phyloP scores from a whole-genome alignment of 1,284 basidiomycete species.

The Sporisorium scitamineum region DNA sequence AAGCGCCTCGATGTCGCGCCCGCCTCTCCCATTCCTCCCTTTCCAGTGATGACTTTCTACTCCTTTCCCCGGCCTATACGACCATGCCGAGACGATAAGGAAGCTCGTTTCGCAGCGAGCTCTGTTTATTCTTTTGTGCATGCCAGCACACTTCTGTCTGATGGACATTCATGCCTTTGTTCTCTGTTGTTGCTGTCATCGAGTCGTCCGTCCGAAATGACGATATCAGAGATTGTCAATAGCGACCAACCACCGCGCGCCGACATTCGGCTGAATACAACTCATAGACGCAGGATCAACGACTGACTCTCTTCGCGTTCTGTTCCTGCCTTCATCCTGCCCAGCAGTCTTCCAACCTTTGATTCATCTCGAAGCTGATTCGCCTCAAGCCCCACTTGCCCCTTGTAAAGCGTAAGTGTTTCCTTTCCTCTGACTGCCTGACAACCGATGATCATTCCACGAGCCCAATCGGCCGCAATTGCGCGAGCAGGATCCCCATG shows the following conservation, averaged over 20 bases:
- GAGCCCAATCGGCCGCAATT: neutral
- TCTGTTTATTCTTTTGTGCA: conserved; percentile 63
- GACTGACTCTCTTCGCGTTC: conserved; percentile 11
- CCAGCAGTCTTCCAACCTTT: conserved; percentile 13
- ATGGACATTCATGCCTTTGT: conserved; percentile 29
- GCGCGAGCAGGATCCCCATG: neutral
- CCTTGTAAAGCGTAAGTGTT: conserved; percentile 34
- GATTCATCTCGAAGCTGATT: conserved; percentile 6
- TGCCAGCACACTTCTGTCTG: conserved; percentile 69
- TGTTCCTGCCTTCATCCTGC: conserved; percentile 1
- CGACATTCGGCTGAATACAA: neutral
- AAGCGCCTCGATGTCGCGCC: neutral
- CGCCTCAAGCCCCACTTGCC: neutral
- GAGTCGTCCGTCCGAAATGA: neutral
- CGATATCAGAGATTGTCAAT: conserved; percentile 1
- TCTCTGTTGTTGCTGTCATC: conserved; percentile 11
- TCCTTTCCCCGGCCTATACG: conserved; percentile 70
- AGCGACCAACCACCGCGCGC: neutral
- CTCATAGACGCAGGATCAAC: neutral
- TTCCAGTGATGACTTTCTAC: conserved; percentile 57
- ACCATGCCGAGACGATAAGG: conserved; percentile 70
- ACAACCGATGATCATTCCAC: neutral
- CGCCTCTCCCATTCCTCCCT: neutral
- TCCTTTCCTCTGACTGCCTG: neutral
- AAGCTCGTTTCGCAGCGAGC: conserved; percentile 65